Conservation (phyloP, 116 monocot genomes). For the Cymodocea nodosa region DNA sequence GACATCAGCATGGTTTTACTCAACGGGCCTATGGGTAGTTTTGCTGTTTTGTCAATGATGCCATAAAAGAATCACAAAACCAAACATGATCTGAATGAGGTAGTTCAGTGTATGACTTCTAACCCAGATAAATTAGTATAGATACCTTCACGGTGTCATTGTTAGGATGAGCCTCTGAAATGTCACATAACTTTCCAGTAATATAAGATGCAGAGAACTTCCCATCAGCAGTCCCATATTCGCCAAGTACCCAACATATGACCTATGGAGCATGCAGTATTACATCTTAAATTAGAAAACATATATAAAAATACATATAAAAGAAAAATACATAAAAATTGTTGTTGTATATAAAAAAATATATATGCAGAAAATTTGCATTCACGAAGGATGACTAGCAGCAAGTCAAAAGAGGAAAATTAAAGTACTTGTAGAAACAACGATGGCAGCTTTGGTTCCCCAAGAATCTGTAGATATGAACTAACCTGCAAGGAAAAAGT, state of each 20-base stretch:
- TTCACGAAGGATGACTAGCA: neutral
- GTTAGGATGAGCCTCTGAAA: conserved; percentile 70
- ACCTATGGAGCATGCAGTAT: conserved; percentile 29
- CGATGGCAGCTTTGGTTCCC: conserved; percentile 92
- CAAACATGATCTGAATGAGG: neutral
- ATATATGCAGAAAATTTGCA: neutral
- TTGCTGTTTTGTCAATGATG: no score
- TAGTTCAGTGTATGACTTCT: neutral
- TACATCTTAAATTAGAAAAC: neutral
- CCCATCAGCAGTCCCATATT: conserved; percentile 96
- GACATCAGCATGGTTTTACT: no score
- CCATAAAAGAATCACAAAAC: neutral
- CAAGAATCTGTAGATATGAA: conserved; percentile 76
- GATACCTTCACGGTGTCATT: conserved; percentile 82
- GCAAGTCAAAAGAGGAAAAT: conserved; percentile 9
- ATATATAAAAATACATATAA: neutral
- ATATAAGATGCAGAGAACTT: conserved; percentile 86
- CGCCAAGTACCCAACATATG: conserved; percentile 97
- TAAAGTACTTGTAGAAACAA: conserved; percentile 68
- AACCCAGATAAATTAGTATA: neutral
- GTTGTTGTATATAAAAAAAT: neutral
- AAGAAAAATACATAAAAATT: neutral
- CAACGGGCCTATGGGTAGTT: no score
- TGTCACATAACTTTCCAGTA: conserved; percentile 85
- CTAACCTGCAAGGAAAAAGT: conserved; percentile 42